phyloP scores from a whole-genome alignment of 176 grass and related monocot genomes.

The Paspalum notatum region DNA sequence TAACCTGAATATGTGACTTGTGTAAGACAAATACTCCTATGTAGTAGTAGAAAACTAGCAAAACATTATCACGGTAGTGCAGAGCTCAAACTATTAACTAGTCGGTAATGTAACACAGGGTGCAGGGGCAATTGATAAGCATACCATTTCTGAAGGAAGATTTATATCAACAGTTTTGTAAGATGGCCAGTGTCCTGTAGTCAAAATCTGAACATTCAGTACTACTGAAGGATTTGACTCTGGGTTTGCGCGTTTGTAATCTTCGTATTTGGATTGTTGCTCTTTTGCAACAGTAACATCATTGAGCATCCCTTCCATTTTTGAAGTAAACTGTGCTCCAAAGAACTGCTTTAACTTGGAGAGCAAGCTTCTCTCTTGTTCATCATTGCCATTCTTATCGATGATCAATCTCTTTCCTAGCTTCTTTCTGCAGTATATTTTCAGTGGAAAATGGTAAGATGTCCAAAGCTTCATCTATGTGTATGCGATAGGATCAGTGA shows the following conservation, averaged over 20 bases:
- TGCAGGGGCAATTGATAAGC: neutral
- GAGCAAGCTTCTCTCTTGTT: slow-evolving; percentile 90
- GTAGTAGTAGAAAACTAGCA: too few species aligned
- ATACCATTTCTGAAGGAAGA: slow-evolving; percentile 92
- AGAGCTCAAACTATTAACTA: neutral
- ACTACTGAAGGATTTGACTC: slow-evolving; percentile 70
- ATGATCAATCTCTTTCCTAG: slow-evolving; percentile 87
- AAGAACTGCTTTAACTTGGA: slow-evolving; percentile 89
- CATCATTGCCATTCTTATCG: slow-evolving; percentile 90
- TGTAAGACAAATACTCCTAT: neutral
- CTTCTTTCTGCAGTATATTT: slow-evolving; percentile 67
- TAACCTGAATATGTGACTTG: slow-evolving; percentile 51
- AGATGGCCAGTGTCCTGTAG: slow-evolving; percentile 94
- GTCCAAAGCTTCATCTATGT: neutral
- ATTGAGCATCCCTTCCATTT: slow-evolving; percentile 97
- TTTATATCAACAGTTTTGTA: slow-evolving; percentile 90
- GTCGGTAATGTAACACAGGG: neutral
- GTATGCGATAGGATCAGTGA: neutral
- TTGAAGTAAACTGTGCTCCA: slow-evolving; percentile 92
- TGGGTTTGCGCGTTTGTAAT: slow-evolving; percentile 54
- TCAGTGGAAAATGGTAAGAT: neutral
- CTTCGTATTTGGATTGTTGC: slow-evolving; percentile 67
- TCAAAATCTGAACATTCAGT: slow-evolving; percentile 76
- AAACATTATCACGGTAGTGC: neutral
- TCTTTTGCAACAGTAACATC: slow-evolving; percentile 78